Percentiles rank a stretch among this genome's conserved stretches.
Evolutionary conservation across 2,329 filamentous ascomycete genomes (phyloP).

Genomic region (Clathrospora elynae): DNA sequence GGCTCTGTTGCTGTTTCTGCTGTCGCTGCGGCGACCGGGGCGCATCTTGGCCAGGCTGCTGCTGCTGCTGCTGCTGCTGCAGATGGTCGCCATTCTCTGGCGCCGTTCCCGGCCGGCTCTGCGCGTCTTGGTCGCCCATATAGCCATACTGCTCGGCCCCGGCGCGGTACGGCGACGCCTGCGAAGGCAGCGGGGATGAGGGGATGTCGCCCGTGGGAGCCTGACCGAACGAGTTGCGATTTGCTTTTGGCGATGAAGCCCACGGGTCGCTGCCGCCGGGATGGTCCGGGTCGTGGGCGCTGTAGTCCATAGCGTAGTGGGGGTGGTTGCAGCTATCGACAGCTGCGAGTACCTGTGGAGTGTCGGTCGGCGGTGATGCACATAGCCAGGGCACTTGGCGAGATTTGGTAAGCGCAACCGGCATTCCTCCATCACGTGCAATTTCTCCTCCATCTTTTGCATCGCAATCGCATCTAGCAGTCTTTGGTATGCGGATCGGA

Average conservation of each 20-base stretch:
- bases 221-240: slow-evolving; percentile 54
- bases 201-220: slow-evolving; percentile 50
- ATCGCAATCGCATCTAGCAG: slow-evolving; percentile 14
- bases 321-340: slow-evolving; percentile 30
- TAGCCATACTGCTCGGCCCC: slow-evolving; percentile 44
- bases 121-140: slow-evolving; percentile 39
- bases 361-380: slow-evolving; percentile 26
- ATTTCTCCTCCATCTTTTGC: slow-evolving; percentile 9
- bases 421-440: slow-evolving; percentile 37
- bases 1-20: slow-evolving; percentile 48
- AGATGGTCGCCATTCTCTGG: slow-evolving; percentile 47
- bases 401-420: slow-evolving; percentile 36
- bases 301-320: slow-evolving; percentile 66
- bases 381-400: slow-evolving; percentile 28
- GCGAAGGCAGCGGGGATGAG: slow-evolving; percentile 49
- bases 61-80: slow-evolving; percentile 19
- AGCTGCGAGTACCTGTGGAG: slow-evolving; percentile 26
- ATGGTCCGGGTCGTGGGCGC: slow-evolving; percentile 62
- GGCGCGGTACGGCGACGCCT: slow-evolving; percentile 48
- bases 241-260: slow-evolving; percentile 64
- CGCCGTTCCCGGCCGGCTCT: slow-evolving; percentile 33
- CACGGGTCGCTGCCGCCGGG: slow-evolving; percentile 65
- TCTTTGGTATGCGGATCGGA: slow-evolving; percentile 42
- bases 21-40: slow-evolving; percentile 33
- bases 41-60: slow-evolving; percentile 43